Evolutionary conservation across 371 early-diverging fungal genomes (phyloP).

Genomic region (Amoeboaphelidium protococcarum): DNA sequence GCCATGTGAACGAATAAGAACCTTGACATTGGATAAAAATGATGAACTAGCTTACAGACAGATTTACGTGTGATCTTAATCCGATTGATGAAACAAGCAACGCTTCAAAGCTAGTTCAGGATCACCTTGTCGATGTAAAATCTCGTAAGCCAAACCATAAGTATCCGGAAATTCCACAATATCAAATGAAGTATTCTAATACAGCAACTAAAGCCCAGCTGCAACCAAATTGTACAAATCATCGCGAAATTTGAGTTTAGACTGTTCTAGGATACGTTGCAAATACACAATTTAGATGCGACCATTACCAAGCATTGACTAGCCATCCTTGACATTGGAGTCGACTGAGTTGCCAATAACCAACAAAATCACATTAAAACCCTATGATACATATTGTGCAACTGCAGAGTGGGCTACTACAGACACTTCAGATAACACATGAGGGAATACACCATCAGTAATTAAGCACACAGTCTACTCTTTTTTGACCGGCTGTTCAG

Average conservation of each 20-base stretch:
- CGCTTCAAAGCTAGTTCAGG: too few species aligned
- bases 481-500: neutral
- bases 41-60: too few species aligned
- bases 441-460: neutral
- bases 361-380: neutral
- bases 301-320: neutral
- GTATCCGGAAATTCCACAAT: neutral
- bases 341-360: neutral
- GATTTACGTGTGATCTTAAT: too few species aligned
- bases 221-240: neutral
- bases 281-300: neutral
- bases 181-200: neutral
- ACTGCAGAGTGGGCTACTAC: too few species aligned
- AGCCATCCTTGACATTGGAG: neutral
- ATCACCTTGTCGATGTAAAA: neutral
- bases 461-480: neutral
- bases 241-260: neutral
- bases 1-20: too few species aligned
- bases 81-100: too few species aligned
- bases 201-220: neutral
- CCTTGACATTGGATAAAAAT: too few species aligned
- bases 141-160: neutral
- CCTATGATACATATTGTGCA: too few species aligned
- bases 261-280: neutral
- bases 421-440: neutral